phyloP scores from a whole-genome alignment of 768 basidiomycete species.

The Pisolithus sp. region DNA sequence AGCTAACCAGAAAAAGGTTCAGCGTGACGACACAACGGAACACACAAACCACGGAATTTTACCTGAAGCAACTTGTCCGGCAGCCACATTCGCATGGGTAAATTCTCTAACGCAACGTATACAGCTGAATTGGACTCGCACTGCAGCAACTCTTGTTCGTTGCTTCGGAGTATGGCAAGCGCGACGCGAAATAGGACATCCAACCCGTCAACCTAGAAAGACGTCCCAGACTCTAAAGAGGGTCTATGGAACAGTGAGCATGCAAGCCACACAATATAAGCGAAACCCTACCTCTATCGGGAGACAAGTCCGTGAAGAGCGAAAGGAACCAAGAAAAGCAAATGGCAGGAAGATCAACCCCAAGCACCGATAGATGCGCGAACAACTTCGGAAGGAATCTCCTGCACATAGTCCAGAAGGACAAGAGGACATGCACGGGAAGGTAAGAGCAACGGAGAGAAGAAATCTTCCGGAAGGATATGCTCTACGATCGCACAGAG shows the following conservation, averaged over 20 bases:
- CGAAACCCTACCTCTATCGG: slow-evolving; percentile 73
- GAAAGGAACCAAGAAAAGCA: slow-evolving; percentile 99
- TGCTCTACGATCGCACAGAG: slow-evolving; percentile 84
- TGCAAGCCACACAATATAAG: neutral
- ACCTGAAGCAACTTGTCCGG: slow-evolving; percentile 89
- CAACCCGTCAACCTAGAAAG: slow-evolving; percentile 86
- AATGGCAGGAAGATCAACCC: slow-evolving; percentile 87
- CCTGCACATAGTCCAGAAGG: slow-evolving; percentile 79
- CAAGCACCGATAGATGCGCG: slow-evolving; percentile 68
- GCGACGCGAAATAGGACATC: slow-evolving; percentile 91
- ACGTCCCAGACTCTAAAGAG: slow-evolving; percentile 96
- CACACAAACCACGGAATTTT: slow-evolving; percentile 13
- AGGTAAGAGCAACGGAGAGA: slow-evolving; percentile 84
- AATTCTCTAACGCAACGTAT: slow-evolving; percentile 81
- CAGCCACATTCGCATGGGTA: slow-evolving; percentile 92
- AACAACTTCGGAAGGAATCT: slow-evolving; percentile 69
- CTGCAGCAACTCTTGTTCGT: slow-evolving; percentile 76
- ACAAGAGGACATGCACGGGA: slow-evolving; percentile 93
- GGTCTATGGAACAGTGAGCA: slow-evolving; percentile 45
- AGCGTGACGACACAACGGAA: neutral
- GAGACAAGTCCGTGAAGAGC: slow-evolving; percentile 90
- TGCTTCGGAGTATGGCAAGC: slow-evolving; percentile 75
- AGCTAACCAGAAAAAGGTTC: slow-evolving; percentile 27
- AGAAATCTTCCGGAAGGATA: slow-evolving; percentile 88
- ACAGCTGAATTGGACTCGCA: slow-evolving; percentile 85